Conservation (phyloP, 2,329 filamentous ascomycete genomes). For the Monosporascus sp. region DNA sequence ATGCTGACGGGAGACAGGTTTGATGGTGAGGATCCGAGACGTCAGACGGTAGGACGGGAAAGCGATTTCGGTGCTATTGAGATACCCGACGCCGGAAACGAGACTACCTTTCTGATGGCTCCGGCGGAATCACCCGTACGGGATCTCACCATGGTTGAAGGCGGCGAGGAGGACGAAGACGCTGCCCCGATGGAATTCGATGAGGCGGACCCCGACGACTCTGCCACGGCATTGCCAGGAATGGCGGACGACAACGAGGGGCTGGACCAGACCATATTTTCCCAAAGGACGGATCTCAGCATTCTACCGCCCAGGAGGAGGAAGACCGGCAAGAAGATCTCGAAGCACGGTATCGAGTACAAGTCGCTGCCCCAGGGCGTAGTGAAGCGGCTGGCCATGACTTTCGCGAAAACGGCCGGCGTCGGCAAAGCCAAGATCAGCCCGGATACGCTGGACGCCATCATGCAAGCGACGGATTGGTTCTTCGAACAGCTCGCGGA, state of each 20-base stretch:
- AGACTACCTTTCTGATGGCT: conserved; percentile 47
- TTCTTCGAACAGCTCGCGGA: conserved; percentile 86
- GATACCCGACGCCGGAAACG: conserved; percentile 42
- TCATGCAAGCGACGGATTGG: conserved; percentile 81
- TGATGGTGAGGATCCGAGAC: conserved; percentile 36
- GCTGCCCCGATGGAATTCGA: conserved; percentile 11
- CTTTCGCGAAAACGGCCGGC: conserved; percentile 63
- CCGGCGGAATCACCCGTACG: conserved; percentile 26
- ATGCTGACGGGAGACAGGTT: conserved; percentile 14
- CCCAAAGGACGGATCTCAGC: conserved; percentile 6
- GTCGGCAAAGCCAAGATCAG: conserved; percentile 63
- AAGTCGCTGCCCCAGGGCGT: conserved; percentile 68
- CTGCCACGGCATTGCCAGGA: conserved; percentile 15
- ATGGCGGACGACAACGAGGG: conserved; percentile 21
- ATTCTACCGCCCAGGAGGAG: conserved; percentile 25
- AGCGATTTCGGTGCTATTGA: conserved; percentile 47
- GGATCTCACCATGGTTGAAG: conserved; percentile 17
- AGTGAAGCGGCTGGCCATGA: conserved; percentile 68
- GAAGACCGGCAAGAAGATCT: conserved; percentile 51
- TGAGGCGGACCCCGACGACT: conserved; percentile 17
- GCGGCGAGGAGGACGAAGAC: conserved; percentile 14
- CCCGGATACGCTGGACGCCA: conserved; percentile 66
- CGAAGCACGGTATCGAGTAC: conserved; percentile 69
- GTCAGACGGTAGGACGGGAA: conserved; percentile 36
- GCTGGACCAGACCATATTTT: conserved; percentile 11